Base-by-base conservation (phyloP, 352 stramenopile species). In the Pythium rhizo-oryzae region DNA sequence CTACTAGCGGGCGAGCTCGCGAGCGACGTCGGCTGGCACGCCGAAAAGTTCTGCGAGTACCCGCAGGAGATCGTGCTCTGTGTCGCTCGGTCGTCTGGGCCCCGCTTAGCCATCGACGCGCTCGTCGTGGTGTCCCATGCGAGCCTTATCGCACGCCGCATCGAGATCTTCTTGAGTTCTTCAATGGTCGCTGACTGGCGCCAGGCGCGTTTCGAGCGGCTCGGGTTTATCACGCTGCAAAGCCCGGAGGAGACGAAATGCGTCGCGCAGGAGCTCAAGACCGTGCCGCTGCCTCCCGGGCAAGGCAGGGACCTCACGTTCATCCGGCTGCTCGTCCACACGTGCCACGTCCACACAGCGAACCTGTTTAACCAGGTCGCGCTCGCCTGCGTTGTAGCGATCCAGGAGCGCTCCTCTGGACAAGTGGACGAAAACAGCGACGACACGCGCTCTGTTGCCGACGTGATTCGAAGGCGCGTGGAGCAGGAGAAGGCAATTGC, bases 331-430 rank as follows among this genome's bases (percentile, higher is more conserved):
- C 59, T 84, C 23, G 37, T 90, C 18, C 82, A 85, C 49, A 51
- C 65, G 4, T 85, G 78, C 57, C 75, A 90, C 60, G 44, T 72
- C 15, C 75, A 84, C 58, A 54, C 30, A 19, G 44, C 59, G 13
- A 90, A 90, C 30, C 30, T 85, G 2, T 90, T 84, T 54, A 77
- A 83, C 56, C 82, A 90, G 66, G 78, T 90, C 30, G 74, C 74
- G 1, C 44, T 87, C 25, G 65, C 73, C 8, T 77, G 69, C 0
- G 70, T 85, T 6, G 30, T 69, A 13, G 74, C 61, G 9, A 53
- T 77, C 1, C 30, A 47, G 28, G 6, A 19, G 58, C 2, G 19
- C 16, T 23, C 12, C 43, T 33, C 28, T 33, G 28, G 19, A 49
- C 43, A 19, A 23, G 43, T 3, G 4, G 39, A 19, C 39, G 12